Percentiles rank a stretch among this genome's conserved stretches.
phyloP scores from a whole-genome alignment of 768 basidiomycete genomes.

The Leccinum sublutescens region DNA sequence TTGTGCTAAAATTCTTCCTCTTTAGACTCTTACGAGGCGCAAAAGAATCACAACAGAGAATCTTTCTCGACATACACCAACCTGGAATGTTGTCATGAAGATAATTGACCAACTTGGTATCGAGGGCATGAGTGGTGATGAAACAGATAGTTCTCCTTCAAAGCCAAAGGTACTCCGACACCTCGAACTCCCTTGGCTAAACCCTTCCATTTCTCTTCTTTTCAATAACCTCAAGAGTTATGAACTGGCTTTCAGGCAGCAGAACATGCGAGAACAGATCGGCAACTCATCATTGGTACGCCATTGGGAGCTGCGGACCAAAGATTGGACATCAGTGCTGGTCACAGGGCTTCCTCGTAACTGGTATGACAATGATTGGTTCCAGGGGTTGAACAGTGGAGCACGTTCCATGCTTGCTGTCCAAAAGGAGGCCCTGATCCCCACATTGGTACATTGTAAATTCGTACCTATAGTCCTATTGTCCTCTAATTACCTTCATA shows the following conservation, averaged over 20 bases:
- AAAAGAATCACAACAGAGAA: neutral
- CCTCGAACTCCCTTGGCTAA: neutral
- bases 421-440: neutral
- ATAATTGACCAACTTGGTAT: neutral
- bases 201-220: neutral
- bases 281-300: neutral
- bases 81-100: neutral
- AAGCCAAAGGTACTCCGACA: neutral
- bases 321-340: neutral
- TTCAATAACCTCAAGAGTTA: neutral
- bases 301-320: neutral
- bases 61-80: neutral
- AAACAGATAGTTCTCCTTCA: neutral
- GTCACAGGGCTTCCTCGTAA: neutral
- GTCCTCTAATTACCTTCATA: neutral
- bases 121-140: neutral
- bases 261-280: neutral
- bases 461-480: neutral
- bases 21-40: neutral
- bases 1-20: too few relatives aligned
- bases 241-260: neutral
- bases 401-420: neutral
- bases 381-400: neutral
- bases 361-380: neutral
- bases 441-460: neutral